Evolutionary conservation across 1,284 basidiomycete genomes (phyloP), one percentile per base, ranked within the genome.

Genomic region (Apiotrichum porosum): DNA sequence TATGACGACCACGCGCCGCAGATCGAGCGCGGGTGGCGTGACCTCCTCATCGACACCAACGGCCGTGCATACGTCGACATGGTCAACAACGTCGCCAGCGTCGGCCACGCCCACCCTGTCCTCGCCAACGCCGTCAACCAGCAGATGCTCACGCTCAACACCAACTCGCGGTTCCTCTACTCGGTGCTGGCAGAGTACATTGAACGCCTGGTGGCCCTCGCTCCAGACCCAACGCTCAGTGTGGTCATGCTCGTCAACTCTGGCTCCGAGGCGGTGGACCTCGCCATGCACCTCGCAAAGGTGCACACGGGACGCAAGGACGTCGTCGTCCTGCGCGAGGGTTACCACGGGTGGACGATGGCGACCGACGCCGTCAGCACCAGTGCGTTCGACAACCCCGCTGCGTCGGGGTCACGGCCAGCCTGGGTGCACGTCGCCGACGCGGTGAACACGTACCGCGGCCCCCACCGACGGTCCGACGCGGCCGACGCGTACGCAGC

Each of bases 101-200:
- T 46, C 24, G 49, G 49, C 4, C 50, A 52, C 45, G 50, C 31
- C 14, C 50, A 52, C 42, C 50, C 45, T 10, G 13, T 17, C 18
- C 9, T 52, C 15, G 50, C 50, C 2, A 42, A 47, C 26, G 42
- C 45, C 4, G 34, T 52, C 10, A 31, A 43, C 33, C 6, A 35
- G 28, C 50, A 52, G 42, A 44, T 52, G 17, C 44, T 47, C 6
- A 52, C 44, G 5, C 45, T 52, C 36, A 52, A 52, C 37, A 52
- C 50, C 3, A 52, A 52, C 50, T 32, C n/a, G 17, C 50, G 50
- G 0, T 52, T 52, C 50, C 42, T 52, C 21, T 52, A 52, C 37
- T 5, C 24, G 2, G 33, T 31, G 3, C 37, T 52, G 4, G 50
- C 50, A 12, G 42, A 32, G 13, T 52, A 52, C 19, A 30, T 44